A percentile compares a stretch with the other conserved stretches of the same genome.
These are phyloP conservation scores for Ailanthus altissimus DNA, from an alignment of 345 rosid genomes.

Conservation along the genomic window DNA sequence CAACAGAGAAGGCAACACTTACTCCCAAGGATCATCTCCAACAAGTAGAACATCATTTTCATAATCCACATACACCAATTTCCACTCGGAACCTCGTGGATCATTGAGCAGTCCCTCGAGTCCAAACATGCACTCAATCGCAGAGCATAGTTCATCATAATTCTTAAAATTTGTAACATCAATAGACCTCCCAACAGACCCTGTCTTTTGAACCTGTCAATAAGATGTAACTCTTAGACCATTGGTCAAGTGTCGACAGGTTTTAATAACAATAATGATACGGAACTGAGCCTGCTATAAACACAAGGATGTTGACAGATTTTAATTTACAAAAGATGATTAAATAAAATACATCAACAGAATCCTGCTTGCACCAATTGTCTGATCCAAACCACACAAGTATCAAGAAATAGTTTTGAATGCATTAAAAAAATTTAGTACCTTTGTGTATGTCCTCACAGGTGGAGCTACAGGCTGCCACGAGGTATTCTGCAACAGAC, in stretches of 20 bases:
- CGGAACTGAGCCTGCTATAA: not conserved
- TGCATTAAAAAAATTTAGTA: conserved; percentile 14
- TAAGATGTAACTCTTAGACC: conserved; percentile 5
- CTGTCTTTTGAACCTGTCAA: conserved; percentile 90
- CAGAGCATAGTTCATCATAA: conserved; percentile 76
- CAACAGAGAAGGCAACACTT: conserved; percentile 29
- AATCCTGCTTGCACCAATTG: not conserved
- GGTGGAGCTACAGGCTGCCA: conserved; percentile 81
- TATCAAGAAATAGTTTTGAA: not conserved
- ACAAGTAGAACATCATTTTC: conserved; percentile 95
- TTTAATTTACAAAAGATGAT: not conserved
- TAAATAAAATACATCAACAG: not conserved
- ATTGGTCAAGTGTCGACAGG: not conserved
- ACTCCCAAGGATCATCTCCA: conserved; percentile 99
- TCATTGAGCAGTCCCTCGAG: conserved; percentile 81
- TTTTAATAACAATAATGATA: not conserved
- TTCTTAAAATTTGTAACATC: conserved; percentile 83
- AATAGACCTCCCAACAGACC: conserved; percentile 96
- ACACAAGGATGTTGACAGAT: not conserved
- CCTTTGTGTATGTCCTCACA: conserved; percentile 92
- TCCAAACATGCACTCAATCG: conserved; percentile 94
- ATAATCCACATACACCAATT: conserved; percentile 90
- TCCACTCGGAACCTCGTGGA: conserved; percentile 88
- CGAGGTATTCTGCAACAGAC: conserved; percentile 61
- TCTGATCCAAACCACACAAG: not conserved